A percentile compares a stretch with the other conserved stretches of the same genome.
Evolutionary conservation across 2,329 filamentous ascomycete genomes (phyloP).

Genomic region (Paecilomyces fulvus): DNA sequence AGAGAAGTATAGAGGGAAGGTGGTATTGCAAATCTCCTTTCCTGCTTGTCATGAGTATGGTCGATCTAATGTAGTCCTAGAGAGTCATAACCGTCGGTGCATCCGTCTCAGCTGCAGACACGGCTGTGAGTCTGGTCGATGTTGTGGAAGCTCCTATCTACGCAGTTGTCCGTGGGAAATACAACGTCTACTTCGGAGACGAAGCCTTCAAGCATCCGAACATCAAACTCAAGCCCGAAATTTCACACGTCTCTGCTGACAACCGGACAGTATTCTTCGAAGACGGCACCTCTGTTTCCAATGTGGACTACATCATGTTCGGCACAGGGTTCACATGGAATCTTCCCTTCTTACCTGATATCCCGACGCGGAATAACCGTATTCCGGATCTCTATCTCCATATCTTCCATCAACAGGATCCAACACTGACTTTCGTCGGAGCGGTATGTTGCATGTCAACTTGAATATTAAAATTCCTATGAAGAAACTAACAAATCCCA

Average conservation of each 20-base stretch:
- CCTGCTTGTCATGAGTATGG: not conserved
- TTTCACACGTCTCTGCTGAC: conserved; percentile 30
- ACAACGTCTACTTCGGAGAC: conserved; percentile 50
- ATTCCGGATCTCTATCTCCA: conserved; percentile 29
- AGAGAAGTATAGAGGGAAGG: conserved; percentile 32
- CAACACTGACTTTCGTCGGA: conserved; percentile 25
- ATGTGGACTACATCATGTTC: conserved; percentile 57
- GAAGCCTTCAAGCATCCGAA: conserved; percentile 52
- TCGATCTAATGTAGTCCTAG: conserved; percentile 22
- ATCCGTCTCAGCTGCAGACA: conserved; percentile 57
- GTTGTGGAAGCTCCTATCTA: conserved; percentile 42
- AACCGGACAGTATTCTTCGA: conserved; percentile 45
- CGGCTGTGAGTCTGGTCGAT: conserved; percentile 45
- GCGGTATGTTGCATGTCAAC: conserved; percentile 34
- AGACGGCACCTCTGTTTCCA: conserved; percentile 44
- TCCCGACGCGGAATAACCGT: conserved; percentile 29
- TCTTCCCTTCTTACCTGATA: conserved; percentile 49
- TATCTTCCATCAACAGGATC: conserved; percentile 27
- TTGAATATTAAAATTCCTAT: not conserved
- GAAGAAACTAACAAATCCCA: not conserved
- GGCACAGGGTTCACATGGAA: conserved; percentile 61
- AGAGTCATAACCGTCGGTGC: conserved; percentile 55
- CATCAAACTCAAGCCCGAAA: conserved; percentile 22
- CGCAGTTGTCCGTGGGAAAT: conserved; percentile 46
- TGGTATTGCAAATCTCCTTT: conserved; percentile 2